Evolutionary conservation across 768 basidiomycete species (phyloP).

Genomic region (Tricholoma sp.): DNA sequence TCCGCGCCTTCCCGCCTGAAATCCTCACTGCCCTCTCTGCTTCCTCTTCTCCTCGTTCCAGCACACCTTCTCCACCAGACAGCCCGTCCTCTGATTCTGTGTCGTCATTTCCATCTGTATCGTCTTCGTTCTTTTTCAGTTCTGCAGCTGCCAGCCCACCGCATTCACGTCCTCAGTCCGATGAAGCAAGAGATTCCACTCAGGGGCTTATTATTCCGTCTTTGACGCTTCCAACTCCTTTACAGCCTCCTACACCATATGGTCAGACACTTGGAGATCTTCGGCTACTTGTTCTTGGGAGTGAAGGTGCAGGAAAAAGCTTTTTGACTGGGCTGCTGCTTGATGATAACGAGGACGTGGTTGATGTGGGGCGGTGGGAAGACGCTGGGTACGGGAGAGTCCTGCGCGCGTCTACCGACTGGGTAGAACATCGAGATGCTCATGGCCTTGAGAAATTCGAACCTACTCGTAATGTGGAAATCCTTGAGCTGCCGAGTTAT

Average conservation of each 20-base stretch:
- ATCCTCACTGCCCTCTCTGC: slow-evolving; percentile 25
- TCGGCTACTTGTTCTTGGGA: slow-evolving; percentile 49
- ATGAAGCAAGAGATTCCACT: slow-evolving; percentile 33
- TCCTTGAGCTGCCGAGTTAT: slow-evolving; percentile 46
- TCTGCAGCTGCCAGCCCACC: slow-evolving; percentile 66
- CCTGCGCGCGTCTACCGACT: slow-evolving; percentile 62
- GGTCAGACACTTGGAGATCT: slow-evolving; percentile 66
- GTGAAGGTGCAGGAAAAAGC: slow-evolving; percentile 37
- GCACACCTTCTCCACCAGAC: slow-evolving; percentile 53
- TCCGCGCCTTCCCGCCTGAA: slow-evolving; percentile 27
- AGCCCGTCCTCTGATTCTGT: slow-evolving; percentile 59
- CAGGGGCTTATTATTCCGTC: slow-evolving; percentile 69
- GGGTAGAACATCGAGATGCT: slow-evolving; percentile 61
- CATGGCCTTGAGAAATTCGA: slow-evolving; percentile 66
- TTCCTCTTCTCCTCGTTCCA: slow-evolving; percentile 45
- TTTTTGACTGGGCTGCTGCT: slow-evolving; percentile 46
- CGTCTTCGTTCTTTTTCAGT: slow-evolving; percentile 76
- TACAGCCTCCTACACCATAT: slow-evolving; percentile 60
- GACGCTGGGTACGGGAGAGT: slow-evolving; percentile 37
- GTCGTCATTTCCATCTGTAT: slow-evolving; percentile 68
- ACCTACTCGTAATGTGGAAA: slow-evolving; percentile 59
- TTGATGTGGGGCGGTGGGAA: slow-evolving; percentile 60
- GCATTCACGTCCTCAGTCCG: slow-evolving; percentile 39
- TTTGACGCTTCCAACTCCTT: slow-evolving; percentile 53
- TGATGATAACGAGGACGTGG: slow-evolving; percentile 64